A percentile compares a stretch with the other conserved stretches of the same genome.
Evolutionary conservation across 2,329 filamentous ascomycete species (phyloP).

Genomic region (Aspergillus sclerotialis): DNA sequence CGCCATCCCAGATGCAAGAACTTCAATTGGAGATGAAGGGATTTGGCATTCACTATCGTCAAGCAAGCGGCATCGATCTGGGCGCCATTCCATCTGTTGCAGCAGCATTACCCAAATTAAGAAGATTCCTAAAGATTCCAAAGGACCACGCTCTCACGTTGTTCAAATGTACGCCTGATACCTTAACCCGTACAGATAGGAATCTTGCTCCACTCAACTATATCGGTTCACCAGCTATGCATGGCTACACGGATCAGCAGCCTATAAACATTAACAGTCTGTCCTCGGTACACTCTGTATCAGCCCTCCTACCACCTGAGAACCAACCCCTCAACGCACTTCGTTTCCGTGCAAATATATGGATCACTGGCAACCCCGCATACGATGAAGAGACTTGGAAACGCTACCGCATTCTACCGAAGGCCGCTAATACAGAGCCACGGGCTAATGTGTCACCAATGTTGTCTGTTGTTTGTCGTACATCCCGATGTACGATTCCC

Average conservation of each 20-base stretch:
- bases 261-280: conserved; percentile 16
- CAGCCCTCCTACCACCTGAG: conserved; percentile 11
- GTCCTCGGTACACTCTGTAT: conserved; percentile 14
- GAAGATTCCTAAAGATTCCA: conserved; percentile 11
- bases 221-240: conserved; percentile 13
- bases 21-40: conserved; percentile 3
- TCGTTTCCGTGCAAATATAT: conserved; percentile 17
- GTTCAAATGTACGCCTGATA: conserved; percentile 12
- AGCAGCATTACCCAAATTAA: conserved; percentile 9
- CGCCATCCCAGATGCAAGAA: conserved; percentile 1
- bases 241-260: conserved; percentile 18
- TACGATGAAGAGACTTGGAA: conserved; percentile 17
- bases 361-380: conserved; percentile 9
- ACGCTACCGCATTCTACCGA: conserved; percentile 11
- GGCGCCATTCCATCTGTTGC: conserved; percentile 6
- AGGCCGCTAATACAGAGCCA: neutral
- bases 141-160: conserved; percentile 7
- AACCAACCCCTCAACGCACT: conserved; percentile 15
- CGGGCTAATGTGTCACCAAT: conserved; percentile 8
- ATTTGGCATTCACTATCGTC: conserved; percentile 9
- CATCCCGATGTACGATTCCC: conserved; percentile 17
- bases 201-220: conserved; percentile 14
- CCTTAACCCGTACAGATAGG: conserved; percentile 10
- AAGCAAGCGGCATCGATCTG: conserved; percentile 8
- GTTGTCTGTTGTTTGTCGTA: conserved; percentile 15